Conservation (phyloP, 2,329 filamentous ascomycete species). For the Chaetomiaceae sp. region DNA sequence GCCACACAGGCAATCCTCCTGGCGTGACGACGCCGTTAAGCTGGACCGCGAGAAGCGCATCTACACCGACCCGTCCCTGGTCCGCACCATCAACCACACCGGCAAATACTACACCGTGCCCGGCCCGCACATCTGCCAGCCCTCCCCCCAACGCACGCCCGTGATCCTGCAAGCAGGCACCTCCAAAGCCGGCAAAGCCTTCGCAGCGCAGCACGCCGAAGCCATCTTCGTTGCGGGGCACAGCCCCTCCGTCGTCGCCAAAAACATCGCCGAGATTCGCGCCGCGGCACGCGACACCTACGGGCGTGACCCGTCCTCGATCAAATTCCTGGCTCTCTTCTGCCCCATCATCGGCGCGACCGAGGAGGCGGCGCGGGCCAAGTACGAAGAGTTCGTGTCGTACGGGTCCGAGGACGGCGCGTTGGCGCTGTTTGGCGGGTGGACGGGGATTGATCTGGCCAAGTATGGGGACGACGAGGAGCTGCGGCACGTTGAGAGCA, state of each 20-base stretch:
- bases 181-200: background rate
- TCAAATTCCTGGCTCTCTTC: constrained; percentile 1
- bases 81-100: background rate
- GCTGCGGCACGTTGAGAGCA: constrained; percentile 4
- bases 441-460: constrained; percentile 1
- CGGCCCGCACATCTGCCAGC: constrained; percentile 3
- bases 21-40: constrained; percentile 1
- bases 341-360: background rate
- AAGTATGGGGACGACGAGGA: constrained; percentile 2
- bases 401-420: constrained; percentile 1
- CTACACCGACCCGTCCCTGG: background rate
- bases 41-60: background rate
- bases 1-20: background rate
- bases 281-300: background rate
- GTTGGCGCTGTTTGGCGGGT: constrained; percentile 5
- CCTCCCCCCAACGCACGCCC: background rate
- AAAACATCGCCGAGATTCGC: constrained; percentile 2
- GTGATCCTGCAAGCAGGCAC: constrained; percentile 3
- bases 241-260: background rate
- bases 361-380: background rate
- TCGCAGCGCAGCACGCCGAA: constrained; percentile 1
- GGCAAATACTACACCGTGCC: background rate
- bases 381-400: background rate
- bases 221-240: constrained; percentile 2
- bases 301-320: background rate